phyloP scores from a whole-genome alignment of 371 early-diverging fungal species.

The Parasitella parasitica region DNA sequence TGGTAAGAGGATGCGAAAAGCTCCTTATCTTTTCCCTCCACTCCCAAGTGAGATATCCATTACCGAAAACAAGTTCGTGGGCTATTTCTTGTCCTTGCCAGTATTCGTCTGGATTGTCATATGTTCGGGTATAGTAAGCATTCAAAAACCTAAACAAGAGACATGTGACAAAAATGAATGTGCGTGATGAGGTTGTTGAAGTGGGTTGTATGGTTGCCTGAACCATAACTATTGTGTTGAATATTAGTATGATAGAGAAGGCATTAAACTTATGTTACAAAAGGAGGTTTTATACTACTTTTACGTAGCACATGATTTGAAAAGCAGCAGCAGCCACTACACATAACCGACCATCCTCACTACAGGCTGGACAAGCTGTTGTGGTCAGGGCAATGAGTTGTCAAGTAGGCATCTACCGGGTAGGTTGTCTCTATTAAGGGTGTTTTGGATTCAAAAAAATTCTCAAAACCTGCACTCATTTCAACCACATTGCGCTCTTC shows the following conservation, averaged over 20 bases:
- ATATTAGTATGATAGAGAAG: background rate
- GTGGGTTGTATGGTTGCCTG: constrained; percentile 4
- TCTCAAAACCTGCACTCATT: too few relatives aligned
- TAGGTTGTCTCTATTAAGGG: too few relatives aligned
- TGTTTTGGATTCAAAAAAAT: too few relatives aligned
- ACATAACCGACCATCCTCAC: too few relatives aligned
- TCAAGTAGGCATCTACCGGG: too few relatives aligned
- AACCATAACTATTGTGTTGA: background rate
- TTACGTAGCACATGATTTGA: too few relatives aligned
- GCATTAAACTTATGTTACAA: background rate
- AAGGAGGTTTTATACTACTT: too few relatives aligned
- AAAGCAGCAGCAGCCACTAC: too few relatives aligned
- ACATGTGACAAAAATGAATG: constrained; percentile 42
- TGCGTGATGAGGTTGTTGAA: constrained; percentile 15
- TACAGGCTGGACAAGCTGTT: too few relatives aligned
- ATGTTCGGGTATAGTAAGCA: constrained; percentile 66
- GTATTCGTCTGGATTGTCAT: constrained; percentile 87
- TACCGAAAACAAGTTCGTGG: constrained; percentile 75
- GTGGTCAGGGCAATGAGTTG: too few relatives aligned
- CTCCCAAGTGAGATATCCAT: constrained; percentile 93
- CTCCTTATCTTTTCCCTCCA: constrained; percentile 79
- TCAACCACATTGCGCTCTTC: too few relatives aligned
- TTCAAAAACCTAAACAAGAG: constrained; percentile 65
- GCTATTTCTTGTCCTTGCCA: constrained; percentile 92
- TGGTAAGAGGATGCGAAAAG: constrained; percentile 75